Evolutionary conservation across 768 basidiomycete genomes (phyloP), one percentile per base, ranked within the genome.

Genomic region (Calocera cornea): DNA sequence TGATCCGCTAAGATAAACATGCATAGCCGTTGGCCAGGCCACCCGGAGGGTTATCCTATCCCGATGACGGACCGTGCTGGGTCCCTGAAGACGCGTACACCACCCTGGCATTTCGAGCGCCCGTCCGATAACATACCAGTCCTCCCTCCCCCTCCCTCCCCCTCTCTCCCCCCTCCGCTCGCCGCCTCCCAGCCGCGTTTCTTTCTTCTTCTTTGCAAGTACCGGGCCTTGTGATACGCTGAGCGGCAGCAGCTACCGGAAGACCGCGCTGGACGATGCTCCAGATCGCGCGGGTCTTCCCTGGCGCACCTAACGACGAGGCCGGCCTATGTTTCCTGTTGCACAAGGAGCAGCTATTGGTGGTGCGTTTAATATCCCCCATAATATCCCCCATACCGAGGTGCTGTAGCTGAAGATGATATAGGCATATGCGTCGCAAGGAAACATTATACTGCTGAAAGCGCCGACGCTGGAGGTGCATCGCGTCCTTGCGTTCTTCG

Each of bases 401-500:
- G 19, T 8, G 5, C 19, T 65, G 34, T 64, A 63, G 41, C 67
- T 33, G 27, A 40, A 38, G 14, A 19, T 17, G 11, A 7, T 2
- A 5, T 27, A 67, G 67, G 67, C 29, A n/a, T 67, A 67, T 38
- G 33, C 67, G 34, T 68, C 64, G 10, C 64, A 65, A 40, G 72
- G 72, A 44, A 80, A 85, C 1, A 75, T 92, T 69, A 80, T 90
- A 67, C 78, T 92, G 49, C 83, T 89, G 72, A 79, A 91, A 79
- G 87, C 90, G n/a, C 81, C 78, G 67, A 81, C 79, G 17, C 83
- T 92, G 36, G 75, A 79, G 19, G 80, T 92, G 54, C 75, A 86
- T 67, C 86, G 87, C 68, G 83, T 88, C 54, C 83, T 93, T 27
- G 84, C 87, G 34, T 89, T 92, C 72, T 87, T 84, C 79, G 89